These are phyloP conservation scores for Tolypocladium capitatum DNA, from an alignment of 2,329 filamentous ascomycete species.

Conservation along the genomic window DNA sequence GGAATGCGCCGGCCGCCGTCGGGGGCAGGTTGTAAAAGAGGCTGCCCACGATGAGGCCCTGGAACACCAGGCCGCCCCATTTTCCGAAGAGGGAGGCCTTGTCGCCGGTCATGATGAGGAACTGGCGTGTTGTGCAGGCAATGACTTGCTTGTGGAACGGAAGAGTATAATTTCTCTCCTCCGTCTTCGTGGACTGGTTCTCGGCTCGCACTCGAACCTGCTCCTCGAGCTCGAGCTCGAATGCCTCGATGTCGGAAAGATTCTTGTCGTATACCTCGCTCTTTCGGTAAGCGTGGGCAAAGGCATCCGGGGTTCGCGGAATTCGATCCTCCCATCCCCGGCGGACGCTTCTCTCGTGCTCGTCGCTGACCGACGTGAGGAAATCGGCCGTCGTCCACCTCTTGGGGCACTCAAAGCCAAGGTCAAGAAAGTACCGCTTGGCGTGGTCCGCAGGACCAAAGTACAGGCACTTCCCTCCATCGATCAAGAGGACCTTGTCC, in stretches of 20 bases:
- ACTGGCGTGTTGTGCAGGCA: conserved; percentile 59
- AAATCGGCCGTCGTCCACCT: conserved; percentile 65
- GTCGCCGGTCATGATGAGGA: conserved; percentile 68
- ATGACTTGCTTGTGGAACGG: conserved; percentile 61
- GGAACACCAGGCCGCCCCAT: conserved; percentile 63
- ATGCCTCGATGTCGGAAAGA: conserved; percentile 47
- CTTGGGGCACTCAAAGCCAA: conserved; percentile 60
- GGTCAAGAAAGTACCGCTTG: conserved; percentile 53
- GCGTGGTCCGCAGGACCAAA: conserved; percentile 52
- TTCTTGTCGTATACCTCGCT: conserved; percentile 49
- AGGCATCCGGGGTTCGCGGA: conserved; percentile 56
- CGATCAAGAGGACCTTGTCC: conserved; percentile 67
- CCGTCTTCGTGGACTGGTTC: conserved; percentile 54
- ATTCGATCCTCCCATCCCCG: conserved; percentile 50
- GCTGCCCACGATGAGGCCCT: conserved; percentile 62
- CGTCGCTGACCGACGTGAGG: conserved; percentile 64
- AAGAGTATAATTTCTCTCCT: conserved; percentile 62
- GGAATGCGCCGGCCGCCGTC: conserved; percentile 51
- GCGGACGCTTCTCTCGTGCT: conserved; percentile 55
- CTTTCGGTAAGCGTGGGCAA: conserved; percentile 50
- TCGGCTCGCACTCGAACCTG: conserved; percentile 29
- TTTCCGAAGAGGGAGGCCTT: conserved; percentile 65
- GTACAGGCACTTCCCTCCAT: conserved; percentile 58
- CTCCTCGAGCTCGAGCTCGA: conserved; percentile 46
- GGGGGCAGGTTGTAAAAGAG: conserved; percentile 58